Evolutionary conservation across 495 filamentous ascomycete species (phyloP).

Genomic region (Podospora didyma): DNA sequence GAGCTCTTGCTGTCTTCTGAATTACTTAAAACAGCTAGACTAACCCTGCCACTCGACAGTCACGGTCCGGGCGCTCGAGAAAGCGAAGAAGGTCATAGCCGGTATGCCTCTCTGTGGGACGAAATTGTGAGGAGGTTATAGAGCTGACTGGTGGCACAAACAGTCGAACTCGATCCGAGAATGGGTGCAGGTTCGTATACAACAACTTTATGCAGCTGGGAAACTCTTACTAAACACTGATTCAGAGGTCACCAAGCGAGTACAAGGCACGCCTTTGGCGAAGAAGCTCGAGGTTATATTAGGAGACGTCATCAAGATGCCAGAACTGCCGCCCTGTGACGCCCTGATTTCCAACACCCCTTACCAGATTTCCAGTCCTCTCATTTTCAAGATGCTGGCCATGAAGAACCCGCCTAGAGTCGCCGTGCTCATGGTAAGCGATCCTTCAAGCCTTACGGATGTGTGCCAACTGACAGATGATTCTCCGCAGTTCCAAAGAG

Average conservation of each 20-base stretch:
- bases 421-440: slow-evolving; percentile 81
- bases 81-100: slow-evolving; percentile 80
- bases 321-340: slow-evolving; percentile 79
- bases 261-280: slow-evolving; percentile 77
- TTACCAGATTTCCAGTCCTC: slow-evolving; percentile 86
- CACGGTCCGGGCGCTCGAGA: slow-evolving; percentile 82
- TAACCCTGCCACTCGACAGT: slow-evolving; percentile 49
- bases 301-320: slow-evolving; percentile 85
- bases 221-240: background rate
- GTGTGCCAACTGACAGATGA: slow-evolving; percentile 1
- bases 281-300: slow-evolving; percentile 80
- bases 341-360: slow-evolving; percentile 93
- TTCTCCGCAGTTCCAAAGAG: slow-evolving; percentile 26
- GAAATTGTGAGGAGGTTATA: background rate
- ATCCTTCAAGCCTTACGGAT: background rate
- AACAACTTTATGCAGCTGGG: background rate
- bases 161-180: slow-evolving; percentile 86
- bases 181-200: slow-evolving; percentile 66
- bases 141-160: slow-evolving; percentile 1
- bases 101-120: slow-evolving; percentile 11
- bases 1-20: background rate
- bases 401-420: slow-evolving; percentile 65
- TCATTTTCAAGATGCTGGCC: slow-evolving; percentile 87
- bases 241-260: slow-evolving; percentile 87
- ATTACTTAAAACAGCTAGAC: slow-evolving; percentile 13